Percentiles rank a stretch among this genome's conserved stretches.
These are phyloP conservation scores for Immersiporthe knoxdaviesiana DNA, from an alignment of 2,329 filamentous ascomycete species.

Conservation along the genomic window DNA sequence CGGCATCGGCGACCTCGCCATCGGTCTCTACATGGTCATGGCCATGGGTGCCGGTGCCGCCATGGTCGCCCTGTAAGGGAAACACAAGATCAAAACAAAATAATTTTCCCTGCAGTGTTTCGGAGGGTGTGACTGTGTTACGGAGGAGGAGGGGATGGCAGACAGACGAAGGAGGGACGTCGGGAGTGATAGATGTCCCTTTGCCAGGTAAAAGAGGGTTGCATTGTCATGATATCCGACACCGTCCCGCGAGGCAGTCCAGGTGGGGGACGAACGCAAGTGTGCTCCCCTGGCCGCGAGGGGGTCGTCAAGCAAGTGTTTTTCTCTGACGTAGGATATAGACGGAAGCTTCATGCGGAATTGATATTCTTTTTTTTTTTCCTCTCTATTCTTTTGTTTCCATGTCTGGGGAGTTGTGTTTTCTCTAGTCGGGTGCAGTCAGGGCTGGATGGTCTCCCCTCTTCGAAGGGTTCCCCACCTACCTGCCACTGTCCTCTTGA, in stretches of 20 bases:
- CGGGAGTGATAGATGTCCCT: background rate
- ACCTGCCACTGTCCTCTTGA: background rate
- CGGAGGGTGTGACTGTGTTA: background rate
- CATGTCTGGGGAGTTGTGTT: background rate
- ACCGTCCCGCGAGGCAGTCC: slow-evolving; percentile 13
- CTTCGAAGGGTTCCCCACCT: background rate
- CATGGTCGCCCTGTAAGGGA: slow-evolving; percentile 57
- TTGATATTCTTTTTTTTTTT: slow-evolving; percentile 24
- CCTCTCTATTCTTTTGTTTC: background rate
- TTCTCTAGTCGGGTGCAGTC: background rate
- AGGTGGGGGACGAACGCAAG: background rate
- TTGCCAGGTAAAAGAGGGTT: slow-evolving; percentile 11
- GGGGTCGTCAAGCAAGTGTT: slow-evolving; percentile 28
- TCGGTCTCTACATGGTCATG: slow-evolving; percentile 56
- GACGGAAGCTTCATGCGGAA: slow-evolving; percentile 23
- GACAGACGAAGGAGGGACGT: background rate
- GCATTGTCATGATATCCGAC: slow-evolving; percentile 31
- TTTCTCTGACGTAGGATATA: slow-evolving; percentile 27
- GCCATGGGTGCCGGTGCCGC: slow-evolving; percentile 56
- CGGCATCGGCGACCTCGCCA: slow-evolving; percentile 50
- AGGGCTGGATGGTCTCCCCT: background rate
- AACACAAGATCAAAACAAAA: background rate
- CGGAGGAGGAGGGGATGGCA: background rate
- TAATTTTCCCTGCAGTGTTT: background rate
- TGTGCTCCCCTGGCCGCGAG: slow-evolving; percentile 2